Evolutionary conservation across 2,329 filamentous ascomycete genomes (phyloP).

Genomic region (Ophiostoma ulmi): DNA sequence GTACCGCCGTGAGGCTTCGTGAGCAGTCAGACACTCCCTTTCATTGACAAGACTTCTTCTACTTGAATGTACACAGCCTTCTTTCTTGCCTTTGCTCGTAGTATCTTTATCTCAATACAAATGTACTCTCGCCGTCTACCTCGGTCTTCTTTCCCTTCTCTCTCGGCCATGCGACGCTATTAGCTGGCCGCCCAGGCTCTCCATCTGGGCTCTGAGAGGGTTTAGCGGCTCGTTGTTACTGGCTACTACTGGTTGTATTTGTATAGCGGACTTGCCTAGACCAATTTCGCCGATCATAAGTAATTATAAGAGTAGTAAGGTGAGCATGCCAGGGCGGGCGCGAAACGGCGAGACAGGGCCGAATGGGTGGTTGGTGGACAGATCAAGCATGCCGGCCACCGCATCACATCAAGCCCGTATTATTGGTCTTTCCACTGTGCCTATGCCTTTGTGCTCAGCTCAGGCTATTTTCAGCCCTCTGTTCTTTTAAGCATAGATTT

Average conservation of each 20-base stretch:
- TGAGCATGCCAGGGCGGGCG: not conserved
- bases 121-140: not conserved
- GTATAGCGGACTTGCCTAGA: not conserved
- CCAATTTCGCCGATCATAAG: not conserved
- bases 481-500: not conserved
- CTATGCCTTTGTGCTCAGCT: not conserved
- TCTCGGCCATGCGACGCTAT: slow-evolving; percentile 5
- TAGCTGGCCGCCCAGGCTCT: not conserved
- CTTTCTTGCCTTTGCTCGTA: not conserved
- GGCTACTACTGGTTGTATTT: not conserved
- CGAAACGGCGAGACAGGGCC: not conserved
- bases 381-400: not conserved
- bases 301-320: not conserved
- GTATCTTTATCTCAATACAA: no score
- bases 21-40: not conserved
- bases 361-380: not conserved
- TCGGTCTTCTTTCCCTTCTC: not conserved
- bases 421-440: not conserved
- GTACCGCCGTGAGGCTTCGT: not conserved
- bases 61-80: slow-evolving; percentile 9
- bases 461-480: not conserved
- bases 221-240: not conserved
- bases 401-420: not conserved
- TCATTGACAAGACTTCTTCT: not conserved
- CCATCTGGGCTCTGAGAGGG: not conserved